These are phyloP conservation scores for Plasmodium falciparum DNA, from an alignment of 169 alveolate genomes.

Conservation along the genomic window DNA sequence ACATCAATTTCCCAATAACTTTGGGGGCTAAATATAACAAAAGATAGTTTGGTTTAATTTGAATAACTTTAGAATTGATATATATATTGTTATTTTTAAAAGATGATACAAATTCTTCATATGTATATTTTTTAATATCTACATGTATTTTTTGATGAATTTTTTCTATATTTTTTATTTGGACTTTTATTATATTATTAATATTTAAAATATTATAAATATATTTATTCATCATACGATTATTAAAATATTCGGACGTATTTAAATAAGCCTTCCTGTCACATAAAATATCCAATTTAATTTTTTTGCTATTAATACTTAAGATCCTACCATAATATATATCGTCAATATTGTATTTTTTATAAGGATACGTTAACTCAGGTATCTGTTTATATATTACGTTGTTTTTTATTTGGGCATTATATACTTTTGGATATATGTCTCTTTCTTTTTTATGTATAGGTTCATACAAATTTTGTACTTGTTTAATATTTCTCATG, in stretches of 20 bases:
- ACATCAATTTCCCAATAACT: constrained; percentile 28
- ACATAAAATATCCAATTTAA: constrained; percentile 63
- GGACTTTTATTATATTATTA: constrained; percentile 54
- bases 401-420: constrained; percentile 4
- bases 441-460: no score
- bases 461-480: no score
- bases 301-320: constrained; percentile 36
- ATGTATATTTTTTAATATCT: constrained; percentile 31
- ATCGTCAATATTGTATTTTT: constrained; percentile 51
- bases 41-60: not conserved
- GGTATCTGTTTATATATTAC: constrained; percentile 34
- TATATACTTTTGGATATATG: no score
- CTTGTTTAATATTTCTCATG: not conserved
- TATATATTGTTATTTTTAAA: constrained; percentile 20
- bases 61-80: constrained; percentile 26
- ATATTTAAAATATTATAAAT: constrained; percentile 23
- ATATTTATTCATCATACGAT: constrained; percentile 14
- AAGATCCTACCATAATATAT: constrained; percentile 57
- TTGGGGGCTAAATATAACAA: constrained; percentile 62
- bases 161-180: constrained; percentile 33
- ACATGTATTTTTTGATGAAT: constrained; percentile 51
- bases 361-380: constrained; percentile 36
- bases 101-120: constrained; percentile 52
- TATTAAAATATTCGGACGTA: constrained; percentile 47
- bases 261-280: constrained; percentile 71